Conservation (phyloP, 305 asterid species). For the Fraxinus albicans region DNA sequence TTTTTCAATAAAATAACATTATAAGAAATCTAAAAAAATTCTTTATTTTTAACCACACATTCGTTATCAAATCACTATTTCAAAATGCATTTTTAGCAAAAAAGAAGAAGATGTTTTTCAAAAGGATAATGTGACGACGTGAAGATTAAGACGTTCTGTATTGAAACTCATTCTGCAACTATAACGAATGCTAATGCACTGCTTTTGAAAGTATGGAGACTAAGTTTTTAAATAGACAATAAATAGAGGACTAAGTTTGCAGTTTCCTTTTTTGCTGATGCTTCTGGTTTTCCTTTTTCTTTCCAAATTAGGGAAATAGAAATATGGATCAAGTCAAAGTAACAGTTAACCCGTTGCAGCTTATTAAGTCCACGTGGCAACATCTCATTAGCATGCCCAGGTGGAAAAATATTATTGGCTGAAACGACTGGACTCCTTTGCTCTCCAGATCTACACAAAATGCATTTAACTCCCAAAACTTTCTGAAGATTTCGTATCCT, state of each 20-base stretch:
- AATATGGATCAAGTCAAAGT: slow-evolving; percentile 15
- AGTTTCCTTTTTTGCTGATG: not conserved
- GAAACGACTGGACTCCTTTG: slow-evolving; percentile 31
- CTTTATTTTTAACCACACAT: no score
- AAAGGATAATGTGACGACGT: no score
- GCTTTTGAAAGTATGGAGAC: not conserved
- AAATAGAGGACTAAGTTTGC: not conserved
- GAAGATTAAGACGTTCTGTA: no score
- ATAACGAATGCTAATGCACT: not conserved
- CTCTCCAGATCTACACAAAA: slow-evolving; percentile 33
- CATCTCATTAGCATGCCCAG: slow-evolving; percentile 41
- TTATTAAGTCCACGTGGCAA: slow-evolving; percentile 55
- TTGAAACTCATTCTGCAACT: no score
- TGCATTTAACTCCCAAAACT: not conserved
- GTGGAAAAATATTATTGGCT: slow-evolving; percentile 45
- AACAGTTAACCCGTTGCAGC: slow-evolving; percentile 30
- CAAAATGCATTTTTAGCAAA: no score
- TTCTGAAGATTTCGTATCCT: not conserved
- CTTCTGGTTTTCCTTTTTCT: not conserved
- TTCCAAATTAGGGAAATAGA: not conserved
- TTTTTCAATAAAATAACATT: no score
- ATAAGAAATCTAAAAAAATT: no score
- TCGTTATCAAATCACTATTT: no score
- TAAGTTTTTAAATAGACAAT: not conserved
- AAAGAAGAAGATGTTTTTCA: no score